A percentile compares a stretch with the other conserved stretches of the same genome.
These are phyloP conservation scores for Cynara cardunculus DNA, from an alignment of 129 eudicot species.

Conservation along the genomic window DNA sequence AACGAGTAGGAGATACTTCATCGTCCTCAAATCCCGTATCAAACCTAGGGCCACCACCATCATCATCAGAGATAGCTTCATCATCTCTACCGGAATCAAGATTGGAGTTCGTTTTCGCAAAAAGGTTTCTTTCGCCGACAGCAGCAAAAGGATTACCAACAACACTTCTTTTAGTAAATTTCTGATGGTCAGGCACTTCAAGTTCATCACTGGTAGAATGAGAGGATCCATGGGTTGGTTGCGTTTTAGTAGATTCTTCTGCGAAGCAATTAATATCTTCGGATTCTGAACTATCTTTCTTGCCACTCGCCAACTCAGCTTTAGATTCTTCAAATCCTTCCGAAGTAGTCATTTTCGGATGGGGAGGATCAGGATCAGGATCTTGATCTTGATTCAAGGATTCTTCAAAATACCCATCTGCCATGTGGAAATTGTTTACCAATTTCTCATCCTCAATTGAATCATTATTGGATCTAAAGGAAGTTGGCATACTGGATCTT, in stretches of 20 bases:
- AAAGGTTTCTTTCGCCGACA: conserved; percentile 27
- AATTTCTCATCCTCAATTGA: conserved; percentile 32
- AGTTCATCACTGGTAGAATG: conserved; percentile 31
- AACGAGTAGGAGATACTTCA: conserved; percentile 35
- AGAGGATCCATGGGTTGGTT: conserved; percentile 28
- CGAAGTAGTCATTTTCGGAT: conserved; percentile 14
- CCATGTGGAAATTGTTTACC: conserved; percentile 24
- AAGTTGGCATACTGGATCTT: conserved; percentile 21
- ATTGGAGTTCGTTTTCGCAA: conserved; percentile 16
- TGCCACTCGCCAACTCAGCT: conserved; percentile 20
- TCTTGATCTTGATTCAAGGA: conserved; percentile 19
- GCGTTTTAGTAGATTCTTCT: conserved; percentile 34
- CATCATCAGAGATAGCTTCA: conserved; percentile 40
- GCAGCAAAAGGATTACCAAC: conserved; percentile 38
- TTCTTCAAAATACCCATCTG: conserved; percentile 30
- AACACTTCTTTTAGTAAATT: conserved; percentile 25
- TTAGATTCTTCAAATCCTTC: conserved; percentile 14
- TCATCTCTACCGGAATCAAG: conserved; percentile 18
- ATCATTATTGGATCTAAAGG: conserved; percentile 34
- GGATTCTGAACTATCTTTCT: conserved; percentile 17
- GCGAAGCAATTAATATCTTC: conserved; percentile 34
- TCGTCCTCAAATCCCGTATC: conserved; percentile 48
- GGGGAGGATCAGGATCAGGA: conserved; percentile 6
- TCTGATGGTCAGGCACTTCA: conserved; percentile 23
- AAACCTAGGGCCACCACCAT: conserved; percentile 38